Percentiles rank a stretch among this genome's conserved stretches.
These are phyloP conservation scores for Clonostachys sp. DNA, from an alignment of 2,329 filamentous ascomycete genomes.

Conservation along the genomic window DNA sequence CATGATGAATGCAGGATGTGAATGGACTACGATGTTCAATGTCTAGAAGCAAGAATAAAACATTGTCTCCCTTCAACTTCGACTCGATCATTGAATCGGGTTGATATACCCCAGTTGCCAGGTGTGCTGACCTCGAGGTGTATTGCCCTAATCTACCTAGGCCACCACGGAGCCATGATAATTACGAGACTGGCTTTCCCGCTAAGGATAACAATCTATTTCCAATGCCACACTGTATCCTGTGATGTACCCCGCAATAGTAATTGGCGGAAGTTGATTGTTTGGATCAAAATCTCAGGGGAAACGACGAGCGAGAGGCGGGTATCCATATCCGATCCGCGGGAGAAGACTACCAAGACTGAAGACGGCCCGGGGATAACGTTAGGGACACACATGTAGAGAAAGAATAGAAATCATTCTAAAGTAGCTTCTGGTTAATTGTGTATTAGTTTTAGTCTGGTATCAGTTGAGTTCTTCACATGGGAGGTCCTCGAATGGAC, in stretches of 20 bases:
- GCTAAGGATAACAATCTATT: not conserved
- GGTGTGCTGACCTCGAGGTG: constrained; percentile 2
- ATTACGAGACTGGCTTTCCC: not conserved
- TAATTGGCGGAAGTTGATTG: too few species aligned
- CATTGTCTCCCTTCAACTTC: not conserved
- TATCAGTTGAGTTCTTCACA: too few species aligned
- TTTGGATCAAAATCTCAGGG: not conserved
- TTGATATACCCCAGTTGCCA: not conserved
- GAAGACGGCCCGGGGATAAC: too few species aligned
- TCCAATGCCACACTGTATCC: not conserved
- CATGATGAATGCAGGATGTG: constrained; percentile 1
- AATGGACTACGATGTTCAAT: constrained; percentile 1
- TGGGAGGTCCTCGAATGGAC: too few species aligned
- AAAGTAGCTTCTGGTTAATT: not conserved
- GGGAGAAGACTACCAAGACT: too few species aligned
- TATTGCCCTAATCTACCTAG: too few species aligned
- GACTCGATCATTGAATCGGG: not conserved
- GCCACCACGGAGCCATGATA: not conserved
- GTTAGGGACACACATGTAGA: too few species aligned
- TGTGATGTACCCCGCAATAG: not conserved
- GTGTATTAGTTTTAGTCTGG: too few species aligned
- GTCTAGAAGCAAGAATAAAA: not conserved
- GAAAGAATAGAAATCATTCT: too few species aligned
- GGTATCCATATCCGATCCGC: not conserved
- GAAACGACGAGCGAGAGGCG: not conserved